A percentile compares a stretch with the other conserved stretches of the same genome.
These are phyloP conservation scores for Kalaharituber pfeilii DNA, from an alignment of 2,329 filamentous ascomycete genomes.

Conservation along the genomic window DNA sequence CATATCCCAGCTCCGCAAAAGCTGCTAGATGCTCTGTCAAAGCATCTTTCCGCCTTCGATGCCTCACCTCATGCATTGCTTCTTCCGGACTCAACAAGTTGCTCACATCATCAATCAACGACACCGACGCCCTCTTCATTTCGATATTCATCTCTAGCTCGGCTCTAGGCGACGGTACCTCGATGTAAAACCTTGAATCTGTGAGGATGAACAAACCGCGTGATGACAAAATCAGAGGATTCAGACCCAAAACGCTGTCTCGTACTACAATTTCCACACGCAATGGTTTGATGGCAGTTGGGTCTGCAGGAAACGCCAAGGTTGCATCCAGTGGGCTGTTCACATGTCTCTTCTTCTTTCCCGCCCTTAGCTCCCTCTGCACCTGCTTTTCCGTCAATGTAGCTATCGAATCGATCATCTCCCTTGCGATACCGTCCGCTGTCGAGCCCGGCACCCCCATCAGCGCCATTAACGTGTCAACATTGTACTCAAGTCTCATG, in stretches of 20 bases:
- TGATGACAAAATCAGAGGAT: constrained; percentile 56
- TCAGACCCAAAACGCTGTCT: constrained; percentile 70
- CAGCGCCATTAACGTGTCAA: constrained; percentile 65
- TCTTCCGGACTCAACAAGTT: constrained; percentile 26
- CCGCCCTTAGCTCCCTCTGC: constrained; percentile 23
- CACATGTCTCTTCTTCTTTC: constrained; percentile 11
- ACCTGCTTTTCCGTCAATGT: constrained; percentile 52
- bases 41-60: constrained; percentile 15
- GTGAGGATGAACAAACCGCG: constrained; percentile 66
- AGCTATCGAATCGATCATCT: constrained; percentile 62
- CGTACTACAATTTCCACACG: constrained; percentile 57
- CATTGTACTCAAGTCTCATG: constrained; percentile 70
- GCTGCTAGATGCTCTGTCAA: constrained; percentile 33
- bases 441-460: constrained; percentile 51
- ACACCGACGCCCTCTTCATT: constrained; percentile 62
- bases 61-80: constrained; percentile 1
- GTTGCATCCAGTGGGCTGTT: constrained; percentile 2
- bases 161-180: not conserved
- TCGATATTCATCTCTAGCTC: constrained; percentile 44
- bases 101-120: constrained; percentile 61
- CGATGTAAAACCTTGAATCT: constrained; percentile 39
- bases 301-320: not conserved
- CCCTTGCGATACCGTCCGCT: constrained; percentile 54
- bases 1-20: constrained; percentile 51
- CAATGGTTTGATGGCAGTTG: constrained; percentile 36